Base-by-base conservation (phyloP, 2,329 filamentous ascomycete genomes). In the Lecanoromycetidae sp. region DNA sequence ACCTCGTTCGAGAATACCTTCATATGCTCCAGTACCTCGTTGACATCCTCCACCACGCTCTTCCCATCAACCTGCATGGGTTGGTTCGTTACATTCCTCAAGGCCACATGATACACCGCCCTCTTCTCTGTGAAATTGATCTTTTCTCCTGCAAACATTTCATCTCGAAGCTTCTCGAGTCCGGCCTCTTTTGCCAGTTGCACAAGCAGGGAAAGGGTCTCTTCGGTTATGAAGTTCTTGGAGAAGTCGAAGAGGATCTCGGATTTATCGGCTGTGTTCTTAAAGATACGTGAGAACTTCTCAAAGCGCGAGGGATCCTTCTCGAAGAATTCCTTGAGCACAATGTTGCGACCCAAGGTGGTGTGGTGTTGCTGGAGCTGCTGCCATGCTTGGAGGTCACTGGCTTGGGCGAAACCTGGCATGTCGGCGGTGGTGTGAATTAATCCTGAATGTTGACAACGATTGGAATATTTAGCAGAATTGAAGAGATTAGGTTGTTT, bases 71-170 rank as follows among this genome's bases (percentile, higher is more conserved):
- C 91, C 68, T 86, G 64, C 77, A 82, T 80, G 39, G 73, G 79
- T 76, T 85, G 79, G 64, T 85, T 87, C 64, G 79, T 76, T 55
- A 87, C 81, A 66, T 98, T 98, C 65, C 91, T 84, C 61, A 98
- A 77, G 40, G 91, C 91, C 57, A 86, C 78, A 71, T 98, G 91
- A 73, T 94, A 94, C 56, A 98, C 91, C 56, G 91, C 91, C 55
- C 91, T 82, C 63, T 90, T 75, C 75, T 98, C 91, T 51, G 91
- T 98, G 71, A 95, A 95, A 78, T 98, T 98, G 75, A 98, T 96
- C 77, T 93, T 90, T 63, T 96, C 86, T 58, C 91, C 91, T 49
- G 80, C 81, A 70, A 98, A 98, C 88, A 98, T 94, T 62, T 82
- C 81, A 78, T 98, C 90, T 55, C 91, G 84, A 64, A 95, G 85